Evolutionary conservation across 2,329 filamentous ascomycete genomes (phyloP).

Genomic region (Ceratocystis cacaofunesta): DNA sequence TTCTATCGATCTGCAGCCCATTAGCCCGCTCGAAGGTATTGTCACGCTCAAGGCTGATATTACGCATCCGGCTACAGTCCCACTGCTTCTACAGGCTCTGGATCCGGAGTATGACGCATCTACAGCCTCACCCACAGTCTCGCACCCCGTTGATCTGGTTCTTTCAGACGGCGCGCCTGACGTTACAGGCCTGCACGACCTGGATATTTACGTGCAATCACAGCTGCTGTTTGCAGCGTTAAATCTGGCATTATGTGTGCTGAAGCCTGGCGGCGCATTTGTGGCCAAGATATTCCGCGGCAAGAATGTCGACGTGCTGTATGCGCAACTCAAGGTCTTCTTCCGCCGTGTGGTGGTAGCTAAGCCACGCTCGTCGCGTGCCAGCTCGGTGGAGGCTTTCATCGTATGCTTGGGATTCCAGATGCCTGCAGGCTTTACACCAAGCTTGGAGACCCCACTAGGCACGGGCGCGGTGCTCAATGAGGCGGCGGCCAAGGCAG

Average conservation of each 20-base stretch:
- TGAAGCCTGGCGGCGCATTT: slow-evolving; percentile 86
- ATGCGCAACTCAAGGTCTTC: slow-evolving; percentile 82
- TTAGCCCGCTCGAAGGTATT: slow-evolving; percentile 85
- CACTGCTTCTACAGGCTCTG: slow-evolving; percentile 69
- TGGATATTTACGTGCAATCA: slow-evolving; percentile 96
- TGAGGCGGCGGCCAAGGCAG: slow-evolving; percentile 20
- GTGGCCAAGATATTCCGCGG: slow-evolving; percentile 96
- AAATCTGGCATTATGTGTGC: slow-evolving; percentile 81
- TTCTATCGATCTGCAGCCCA: slow-evolving; percentile 88
- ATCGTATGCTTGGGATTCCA: slow-evolving; percentile 85
- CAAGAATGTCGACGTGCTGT: slow-evolving; percentile 88
- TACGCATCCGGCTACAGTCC: slow-evolving; percentile 89
- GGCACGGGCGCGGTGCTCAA: slow-evolving; percentile 38
- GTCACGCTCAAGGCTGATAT: slow-evolving; percentile 89
- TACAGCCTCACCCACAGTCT: slow-evolving; percentile 34
- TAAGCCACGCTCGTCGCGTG: slow-evolving; percentile 86
- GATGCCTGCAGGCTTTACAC: slow-evolving; percentile 60
- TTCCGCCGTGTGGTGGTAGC: slow-evolving; percentile 77
- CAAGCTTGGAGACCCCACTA: slow-evolving; percentile 60
- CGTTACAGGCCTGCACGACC: slow-evolving; percentile 88
- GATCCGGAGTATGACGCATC: slow-evolving; percentile 51
- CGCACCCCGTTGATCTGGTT: slow-evolving; percentile 78
- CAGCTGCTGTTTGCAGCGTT: slow-evolving; percentile 89
- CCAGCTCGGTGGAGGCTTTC: slow-evolving; percentile 92
- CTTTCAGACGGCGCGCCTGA: slow-evolving; percentile 92